Evolutionary conservation across 495 filamentous ascomycete species (phyloP).

Genomic region (Lasiosphaeris hirsuta): DNA sequence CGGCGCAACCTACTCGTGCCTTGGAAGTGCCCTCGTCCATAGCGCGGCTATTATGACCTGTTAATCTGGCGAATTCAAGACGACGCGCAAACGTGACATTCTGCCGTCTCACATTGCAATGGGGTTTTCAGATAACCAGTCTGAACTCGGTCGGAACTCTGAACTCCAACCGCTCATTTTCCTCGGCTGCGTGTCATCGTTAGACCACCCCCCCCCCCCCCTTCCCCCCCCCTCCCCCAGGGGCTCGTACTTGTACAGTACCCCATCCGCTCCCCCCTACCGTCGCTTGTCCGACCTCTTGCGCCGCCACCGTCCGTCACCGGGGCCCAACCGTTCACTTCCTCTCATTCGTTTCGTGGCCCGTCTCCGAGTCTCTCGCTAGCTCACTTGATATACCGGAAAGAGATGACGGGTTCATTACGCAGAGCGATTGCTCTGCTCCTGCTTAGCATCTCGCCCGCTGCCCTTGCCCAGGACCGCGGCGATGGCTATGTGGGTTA

Average conservation of each 20-base stretch:
- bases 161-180: neutral
- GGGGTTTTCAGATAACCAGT: neutral
- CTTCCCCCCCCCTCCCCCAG: too few species aligned
- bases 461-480: neutral
- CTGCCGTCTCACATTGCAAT: neutral
- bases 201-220: too few species aligned
- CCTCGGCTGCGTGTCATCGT: neutral
- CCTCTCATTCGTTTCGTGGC: constrained; percentile 11
- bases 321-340: constrained; percentile 1
- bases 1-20: constrained; percentile 14
- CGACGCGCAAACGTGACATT: neutral
- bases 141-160: too few species aligned
- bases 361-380: neutral
- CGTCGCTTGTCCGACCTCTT: neutral
- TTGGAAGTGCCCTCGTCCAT: constrained; percentile 30
- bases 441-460: constrained; percentile 20
- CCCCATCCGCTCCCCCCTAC: constrained; percentile 5
- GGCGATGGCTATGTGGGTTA: constrained; percentile 53
- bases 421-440: constrained; percentile 27
- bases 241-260: constrained; percentile 13
- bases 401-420: constrained; percentile 23
- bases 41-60: constrained; percentile 14
- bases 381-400: neutral
- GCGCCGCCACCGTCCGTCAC: neutral
- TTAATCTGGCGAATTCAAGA: neutral